Evolutionary conservation across 768 basidiomycete genomes (phyloP).

Genomic region (Tylopilus sp.): DNA sequence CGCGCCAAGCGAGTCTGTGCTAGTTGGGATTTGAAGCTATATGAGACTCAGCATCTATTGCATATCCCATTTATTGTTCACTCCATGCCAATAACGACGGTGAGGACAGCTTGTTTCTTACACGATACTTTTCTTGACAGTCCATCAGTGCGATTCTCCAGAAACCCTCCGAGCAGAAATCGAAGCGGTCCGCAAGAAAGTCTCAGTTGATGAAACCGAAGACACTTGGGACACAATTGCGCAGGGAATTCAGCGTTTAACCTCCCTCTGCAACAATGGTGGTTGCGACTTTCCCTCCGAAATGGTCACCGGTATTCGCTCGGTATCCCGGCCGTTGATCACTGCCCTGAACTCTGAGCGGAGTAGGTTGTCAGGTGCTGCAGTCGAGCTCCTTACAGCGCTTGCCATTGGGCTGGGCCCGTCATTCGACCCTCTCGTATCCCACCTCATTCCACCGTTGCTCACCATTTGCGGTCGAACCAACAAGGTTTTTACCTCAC

Average conservation of each 20-base stretch:
- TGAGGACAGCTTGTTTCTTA: background rate
- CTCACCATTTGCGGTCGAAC: conserved; percentile 66
- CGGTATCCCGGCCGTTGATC: conserved; percentile 50
- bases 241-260: conserved; percentile 44
- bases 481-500: conserved; percentile 73
- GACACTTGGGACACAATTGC: conserved; percentile 76
- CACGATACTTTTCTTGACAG: background rate
- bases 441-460: conserved; percentile 66
- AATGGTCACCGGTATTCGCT: conserved; percentile 48
- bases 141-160: conserved; percentile 31
- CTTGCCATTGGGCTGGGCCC: conserved; percentile 54
- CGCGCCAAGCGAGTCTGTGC: conserved; percentile 7
- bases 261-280: conserved; percentile 47
- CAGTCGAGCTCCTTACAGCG: conserved; percentile 57
- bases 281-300: conserved; percentile 50
- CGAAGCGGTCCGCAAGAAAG: conserved; percentile 38
- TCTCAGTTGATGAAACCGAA: conserved; percentile 61
- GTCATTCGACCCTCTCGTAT: conserved; percentile 63
- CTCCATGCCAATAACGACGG: conserved; percentile 31
- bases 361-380: conserved; percentile 62
- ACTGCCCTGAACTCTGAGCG: conserved; percentile 70
- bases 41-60: conserved; percentile 13
- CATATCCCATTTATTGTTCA: background rate
- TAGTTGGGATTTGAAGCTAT: conserved; percentile 14
- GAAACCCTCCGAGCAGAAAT: conserved; percentile 37